phyloP scores from a whole-genome alignment of 139 green algal species.

The Desmodesmus armatus region DNA sequence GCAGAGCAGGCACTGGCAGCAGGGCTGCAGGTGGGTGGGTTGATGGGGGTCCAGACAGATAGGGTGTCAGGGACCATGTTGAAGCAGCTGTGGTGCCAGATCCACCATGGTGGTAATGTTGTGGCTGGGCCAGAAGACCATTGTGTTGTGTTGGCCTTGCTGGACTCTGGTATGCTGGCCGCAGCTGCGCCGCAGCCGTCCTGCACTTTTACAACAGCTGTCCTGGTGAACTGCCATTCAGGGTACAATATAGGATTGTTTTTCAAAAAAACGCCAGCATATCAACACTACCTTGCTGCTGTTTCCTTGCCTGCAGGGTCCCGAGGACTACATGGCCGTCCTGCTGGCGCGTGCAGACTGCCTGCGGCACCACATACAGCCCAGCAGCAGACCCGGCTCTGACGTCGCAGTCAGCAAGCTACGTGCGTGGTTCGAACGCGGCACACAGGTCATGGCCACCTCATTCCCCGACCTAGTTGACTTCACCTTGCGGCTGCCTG shows the following conservation, averaged over 20 bases:
- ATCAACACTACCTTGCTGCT: not conserved
- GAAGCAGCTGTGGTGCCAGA: no score
- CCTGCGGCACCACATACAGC: slow-evolving; percentile 51
- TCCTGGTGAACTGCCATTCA: no score
- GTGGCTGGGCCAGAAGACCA: no score
- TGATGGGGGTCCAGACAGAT: not conserved
- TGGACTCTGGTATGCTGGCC: no score
- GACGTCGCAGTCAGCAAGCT: slow-evolving; percentile 14
- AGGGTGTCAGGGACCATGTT: no score
- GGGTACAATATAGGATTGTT: no score
- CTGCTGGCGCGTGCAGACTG: slow-evolving; percentile 76
- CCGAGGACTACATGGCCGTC: slow-evolving; percentile 78
- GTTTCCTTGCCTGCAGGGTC: slow-evolving; percentile 41
- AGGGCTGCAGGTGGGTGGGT: slow-evolving; percentile 62
- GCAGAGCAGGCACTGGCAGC: slow-evolving; percentile 57
- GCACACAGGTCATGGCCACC: slow-evolving; percentile 51
- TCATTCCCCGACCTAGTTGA: slow-evolving; percentile 76
- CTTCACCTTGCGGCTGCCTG: slow-evolving; percentile 57
- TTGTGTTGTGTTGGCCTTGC: no score
- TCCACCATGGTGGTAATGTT: no score
- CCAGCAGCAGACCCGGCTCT: not conserved
- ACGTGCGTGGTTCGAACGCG: slow-evolving; percentile 48
- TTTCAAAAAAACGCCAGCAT: no score
- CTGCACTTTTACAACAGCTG: no score
- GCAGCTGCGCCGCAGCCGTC: no score